Conservation (phyloP, 2,329 filamentous ascomycete species). For the Calcarisporium arbuscula region DNA sequence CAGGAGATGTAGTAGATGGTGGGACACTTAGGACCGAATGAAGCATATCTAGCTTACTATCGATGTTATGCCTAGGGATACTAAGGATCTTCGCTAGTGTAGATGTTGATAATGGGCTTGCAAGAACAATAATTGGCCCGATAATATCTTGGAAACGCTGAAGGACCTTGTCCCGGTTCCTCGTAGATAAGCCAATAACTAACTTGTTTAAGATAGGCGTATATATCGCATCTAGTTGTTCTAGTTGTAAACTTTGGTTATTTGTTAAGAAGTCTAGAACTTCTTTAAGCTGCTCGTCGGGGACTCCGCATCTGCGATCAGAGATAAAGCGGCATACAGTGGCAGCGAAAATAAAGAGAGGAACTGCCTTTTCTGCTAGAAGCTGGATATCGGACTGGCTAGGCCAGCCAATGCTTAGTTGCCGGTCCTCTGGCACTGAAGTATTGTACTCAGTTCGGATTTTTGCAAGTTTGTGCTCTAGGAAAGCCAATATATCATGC, state of each 20-base stretch:
- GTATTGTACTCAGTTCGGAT: constrained; percentile 21
- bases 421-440: not conserved
- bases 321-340: constrained; percentile 23
- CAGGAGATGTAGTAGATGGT: constrained; percentile 7
- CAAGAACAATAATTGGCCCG: constrained; percentile 19
- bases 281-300: constrained; percentile 13
- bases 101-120: constrained; percentile 19
- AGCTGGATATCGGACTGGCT: constrained; percentile 1
- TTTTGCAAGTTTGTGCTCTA: constrained; percentile 21
- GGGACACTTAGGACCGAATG: constrained; percentile 26
- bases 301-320: constrained; percentile 13
- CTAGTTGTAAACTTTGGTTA: constrained; percentile 5
- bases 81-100: constrained; percentile 18
- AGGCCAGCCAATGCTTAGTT: constrained; percentile 23
- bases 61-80: constrained; percentile 11
- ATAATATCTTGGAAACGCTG: constrained; percentile 17
- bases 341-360: constrained; percentile 29
- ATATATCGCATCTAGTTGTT: constrained; percentile 9
- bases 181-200: not conserved
- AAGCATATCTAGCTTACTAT: constrained; percentile 16
- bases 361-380: constrained; percentile 22
- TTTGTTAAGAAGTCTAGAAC: constrained; percentile 13
- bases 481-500: constrained; percentile 28
- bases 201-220: constrained; percentile 7
- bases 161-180: constrained; percentile 5